A percentile compares a stretch with the other conserved stretches of the same genome.
These are phyloP conservation scores for Striga hermonthica DNA, from an alignment of 305 asterid species.

Conservation along the genomic window DNA sequence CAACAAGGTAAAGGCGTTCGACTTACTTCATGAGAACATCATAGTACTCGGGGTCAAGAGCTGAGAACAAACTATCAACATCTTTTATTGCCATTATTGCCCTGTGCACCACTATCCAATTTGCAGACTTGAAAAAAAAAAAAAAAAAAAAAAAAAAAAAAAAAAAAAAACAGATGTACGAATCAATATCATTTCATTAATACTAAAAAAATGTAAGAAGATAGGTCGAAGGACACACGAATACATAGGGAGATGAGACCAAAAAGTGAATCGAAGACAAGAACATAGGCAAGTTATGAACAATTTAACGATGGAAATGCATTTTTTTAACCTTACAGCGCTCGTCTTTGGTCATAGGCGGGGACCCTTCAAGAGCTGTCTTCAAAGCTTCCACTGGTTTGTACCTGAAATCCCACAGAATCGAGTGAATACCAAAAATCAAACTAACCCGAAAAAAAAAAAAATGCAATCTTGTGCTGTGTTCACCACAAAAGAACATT, in stretches of 20 bases:
- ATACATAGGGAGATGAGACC: background rate
- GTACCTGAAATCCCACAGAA: conserved; percentile 46
- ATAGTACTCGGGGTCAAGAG: conserved; percentile 89
- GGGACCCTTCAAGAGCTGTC: conserved; percentile 94
- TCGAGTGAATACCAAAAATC: no score
- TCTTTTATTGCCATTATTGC: conserved; percentile 96
- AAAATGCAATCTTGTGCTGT: background rate
- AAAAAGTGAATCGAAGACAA: conserved; percentile 4
- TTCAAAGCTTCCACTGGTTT: conserved; percentile 96
- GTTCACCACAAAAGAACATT: no score
- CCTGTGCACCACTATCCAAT: conserved; percentile 97
- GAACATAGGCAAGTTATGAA: background rate
- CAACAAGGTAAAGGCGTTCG: conserved; percentile 3
- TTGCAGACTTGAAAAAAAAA: conserved; percentile 61
- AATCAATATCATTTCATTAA: conserved; percentile 24
- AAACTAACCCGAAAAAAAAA: no score
- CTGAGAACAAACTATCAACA: conserved; percentile 79
- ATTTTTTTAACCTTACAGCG: conserved; percentile 74
- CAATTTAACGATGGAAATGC: background rate
- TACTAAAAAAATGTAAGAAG: background rate
- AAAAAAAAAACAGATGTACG: background rate
- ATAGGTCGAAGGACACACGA: background rate
- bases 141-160: conserved; percentile 27
- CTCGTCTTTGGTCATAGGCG: conserved; percentile 89
- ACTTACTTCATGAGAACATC: conserved; percentile 95